These are phyloP conservation scores for Pichia sp. DNA, from an alignment of 1,139 yeast species.

Conservation along the genomic window DNA sequence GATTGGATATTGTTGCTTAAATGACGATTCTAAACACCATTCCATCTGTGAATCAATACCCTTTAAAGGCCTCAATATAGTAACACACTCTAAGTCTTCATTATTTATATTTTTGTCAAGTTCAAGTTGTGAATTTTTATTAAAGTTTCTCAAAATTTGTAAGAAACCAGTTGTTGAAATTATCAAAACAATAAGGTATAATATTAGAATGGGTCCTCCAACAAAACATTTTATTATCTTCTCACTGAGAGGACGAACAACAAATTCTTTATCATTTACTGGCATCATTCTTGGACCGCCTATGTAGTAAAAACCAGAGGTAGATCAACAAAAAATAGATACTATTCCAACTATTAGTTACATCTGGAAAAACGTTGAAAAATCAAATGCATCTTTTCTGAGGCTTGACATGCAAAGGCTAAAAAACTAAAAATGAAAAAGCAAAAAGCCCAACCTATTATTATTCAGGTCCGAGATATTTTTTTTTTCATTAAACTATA, in stretches of 20 bases:
- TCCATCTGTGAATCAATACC: conserved; percentile 77
- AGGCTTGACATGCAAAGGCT: too few relatives aligned
- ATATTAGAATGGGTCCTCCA: conserved; percentile 9
- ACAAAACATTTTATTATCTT: background rate
- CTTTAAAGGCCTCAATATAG: conserved; percentile 75
- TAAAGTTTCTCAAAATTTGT: conserved; percentile 39
- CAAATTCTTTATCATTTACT: background rate
- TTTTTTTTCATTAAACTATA: background rate
- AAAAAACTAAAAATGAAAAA: too few relatives aligned
- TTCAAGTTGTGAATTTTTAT: conserved; percentile 14
- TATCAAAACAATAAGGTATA: conserved; percentile 33
- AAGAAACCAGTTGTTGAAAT: conserved; percentile 44
- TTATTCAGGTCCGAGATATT: background rate
- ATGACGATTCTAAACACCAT: conserved; percentile 61
- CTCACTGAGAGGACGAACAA: too few relatives aligned
- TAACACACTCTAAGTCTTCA: conserved; percentile 52
- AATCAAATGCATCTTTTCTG: background rate
- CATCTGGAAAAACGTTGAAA: background rate
- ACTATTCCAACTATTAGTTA: too few relatives aligned
- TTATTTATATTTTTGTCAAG: conserved; percentile 17
- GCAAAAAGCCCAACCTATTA: background rate
- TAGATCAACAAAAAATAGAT: background rate
- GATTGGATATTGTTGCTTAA: conserved; percentile 60
- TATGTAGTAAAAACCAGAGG: background rate
- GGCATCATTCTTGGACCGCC: background rate